A percentile compares a stretch with the other conserved stretches of the same genome.
phyloP scores from a whole-genome alignment of 2,329 filamentous ascomycete species.

The Corniculantispora saksenae region DNA sequence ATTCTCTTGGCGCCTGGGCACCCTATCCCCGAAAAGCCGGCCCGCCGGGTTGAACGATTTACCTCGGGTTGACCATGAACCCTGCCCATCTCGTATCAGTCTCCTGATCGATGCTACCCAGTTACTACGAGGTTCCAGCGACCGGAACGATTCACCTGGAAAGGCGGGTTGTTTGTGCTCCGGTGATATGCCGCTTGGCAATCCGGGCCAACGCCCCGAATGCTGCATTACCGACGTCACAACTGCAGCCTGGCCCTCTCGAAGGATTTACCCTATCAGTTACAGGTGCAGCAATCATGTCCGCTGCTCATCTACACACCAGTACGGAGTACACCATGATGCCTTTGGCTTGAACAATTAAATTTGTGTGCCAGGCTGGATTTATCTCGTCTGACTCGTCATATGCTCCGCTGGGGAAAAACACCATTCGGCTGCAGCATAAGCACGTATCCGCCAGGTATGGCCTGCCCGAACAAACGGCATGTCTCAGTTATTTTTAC shows the following conservation, averaged over 20 bases:
- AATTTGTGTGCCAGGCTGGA: no score
- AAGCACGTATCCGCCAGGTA: no score
- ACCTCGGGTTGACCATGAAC: neutral
- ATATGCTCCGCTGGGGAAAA: no score
- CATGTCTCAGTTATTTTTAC: neutral
- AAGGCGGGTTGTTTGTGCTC: neutral
- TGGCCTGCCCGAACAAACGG: no score
- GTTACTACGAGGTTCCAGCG: neutral
- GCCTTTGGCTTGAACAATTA: no score
- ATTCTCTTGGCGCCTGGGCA: neutral
- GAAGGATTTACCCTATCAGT: neutral
- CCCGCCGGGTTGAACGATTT: neutral
- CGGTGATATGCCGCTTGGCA: neutral
- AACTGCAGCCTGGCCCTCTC: neutral
- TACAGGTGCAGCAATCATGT: neutral
- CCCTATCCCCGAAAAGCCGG: neutral
- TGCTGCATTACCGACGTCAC: conserved; percentile 12
- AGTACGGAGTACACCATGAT: no score
- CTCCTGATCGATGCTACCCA: neutral
- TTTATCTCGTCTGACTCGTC: no score
- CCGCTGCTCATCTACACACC: no score
- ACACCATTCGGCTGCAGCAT: no score
- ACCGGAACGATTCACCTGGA: neutral
- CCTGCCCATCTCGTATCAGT: neutral
- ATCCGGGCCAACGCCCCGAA: conserved; percentile 2